Base-by-base conservation (phyloP, 371 early-diverging fungal genomes). In the Polyrhizophydium stewartii region DNA sequence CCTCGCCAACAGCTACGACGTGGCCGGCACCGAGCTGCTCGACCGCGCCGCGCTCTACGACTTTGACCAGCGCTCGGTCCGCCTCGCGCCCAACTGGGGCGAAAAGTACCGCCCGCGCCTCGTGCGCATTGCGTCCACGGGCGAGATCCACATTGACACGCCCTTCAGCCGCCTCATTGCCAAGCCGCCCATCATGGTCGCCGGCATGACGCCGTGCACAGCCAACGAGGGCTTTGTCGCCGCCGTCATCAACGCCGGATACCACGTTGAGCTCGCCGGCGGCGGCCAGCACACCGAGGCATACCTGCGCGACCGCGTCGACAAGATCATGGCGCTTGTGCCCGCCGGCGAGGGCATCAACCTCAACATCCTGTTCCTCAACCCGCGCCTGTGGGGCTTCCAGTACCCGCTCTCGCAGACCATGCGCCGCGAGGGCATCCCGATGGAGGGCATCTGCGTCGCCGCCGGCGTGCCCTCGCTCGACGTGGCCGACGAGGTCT, bases 351-450 rank as follows among this genome's bases (percentile, higher is more conserved):
- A 89, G 60, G 93, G 93, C 53, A 83, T 96, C 56, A 88, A 92
- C 28, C 74, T 96, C 67, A 96, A 96, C 79, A 89, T 90, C 46
- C 78, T 96, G 33, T 96, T 92, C 83, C 73, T 96, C 61, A 96
- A 95, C 73, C 91, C 92, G 31, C 87, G 92, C 66, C 88, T 92
- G 65, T 96, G 97, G 97, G 92, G 92, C 13, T 92, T 94, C 89
- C 95, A 95, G 76, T 92, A 91, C 71, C 97, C 97, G 35, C 76
- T 90, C 32, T 85, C 90, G 33, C 89, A 87, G 74, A 81, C 86
- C 51, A 89, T 96, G 90, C 89, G 95, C 53, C 77, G 81, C 32
- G 94, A 93, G 68, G 96, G 97, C 56, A 79, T 92, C 45, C 97
- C 97, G 22, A 90, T 96, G 86, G 83, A 77, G 52, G 94, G 94